phyloP scores from a whole-genome alignment of 495 filamentous ascomycete genomes.

The Cryomyces antarcticus region DNA sequence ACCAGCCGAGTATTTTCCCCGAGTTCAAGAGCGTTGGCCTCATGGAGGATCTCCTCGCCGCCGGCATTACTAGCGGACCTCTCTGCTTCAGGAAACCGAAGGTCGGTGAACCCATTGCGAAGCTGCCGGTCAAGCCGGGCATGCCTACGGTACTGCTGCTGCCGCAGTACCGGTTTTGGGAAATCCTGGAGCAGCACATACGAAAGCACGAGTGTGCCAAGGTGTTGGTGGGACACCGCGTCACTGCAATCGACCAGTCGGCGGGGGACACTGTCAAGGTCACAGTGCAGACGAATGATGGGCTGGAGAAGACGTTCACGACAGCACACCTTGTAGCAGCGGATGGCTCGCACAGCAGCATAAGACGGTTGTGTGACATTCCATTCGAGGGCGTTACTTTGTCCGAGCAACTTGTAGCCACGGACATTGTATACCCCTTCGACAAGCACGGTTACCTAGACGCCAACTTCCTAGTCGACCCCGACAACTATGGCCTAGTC shows the following conservation, averaged over 20 bases:
- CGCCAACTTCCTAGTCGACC: slow-evolving; percentile 8
- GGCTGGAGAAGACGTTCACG: neutral
- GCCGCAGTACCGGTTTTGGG: slow-evolving; percentile 9
- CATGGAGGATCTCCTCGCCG: slow-evolving; percentile 3
- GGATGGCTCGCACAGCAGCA: slow-evolving; percentile 8
- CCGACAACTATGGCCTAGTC: slow-evolving; percentile 11
- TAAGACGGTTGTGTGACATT: slow-evolving; percentile 6
- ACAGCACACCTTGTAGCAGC: slow-evolving; percentile 8
- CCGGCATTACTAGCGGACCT: slow-evolving; percentile 1
- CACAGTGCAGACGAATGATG: neutral
- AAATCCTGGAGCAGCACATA: slow-evolving; percentile 6
- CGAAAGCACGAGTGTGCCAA: slow-evolving; percentile 2
- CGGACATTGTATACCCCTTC: slow-evolving; percentile 10
- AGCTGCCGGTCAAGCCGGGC: slow-evolving; percentile 1
- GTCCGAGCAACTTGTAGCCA: slow-evolving; percentile 8
- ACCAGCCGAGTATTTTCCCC: slow-evolving; percentile 5
- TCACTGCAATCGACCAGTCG: slow-evolving; percentile 1
- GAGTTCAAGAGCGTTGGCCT: slow-evolving; percentile 9
- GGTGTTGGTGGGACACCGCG: slow-evolving; percentile 1
- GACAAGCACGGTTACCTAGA: slow-evolving; percentile 8
- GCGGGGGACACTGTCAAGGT: slow-evolving; percentile 1
- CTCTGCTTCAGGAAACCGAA: slow-evolving; percentile 6
- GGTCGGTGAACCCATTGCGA: slow-evolving; percentile 4
- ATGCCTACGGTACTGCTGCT: slow-evolving; percentile 8
- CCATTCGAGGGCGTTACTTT: slow-evolving; percentile 12